Base-by-base conservation (phyloP, 176 grass and related monocot species). In the Juncus effusus region DNA sequence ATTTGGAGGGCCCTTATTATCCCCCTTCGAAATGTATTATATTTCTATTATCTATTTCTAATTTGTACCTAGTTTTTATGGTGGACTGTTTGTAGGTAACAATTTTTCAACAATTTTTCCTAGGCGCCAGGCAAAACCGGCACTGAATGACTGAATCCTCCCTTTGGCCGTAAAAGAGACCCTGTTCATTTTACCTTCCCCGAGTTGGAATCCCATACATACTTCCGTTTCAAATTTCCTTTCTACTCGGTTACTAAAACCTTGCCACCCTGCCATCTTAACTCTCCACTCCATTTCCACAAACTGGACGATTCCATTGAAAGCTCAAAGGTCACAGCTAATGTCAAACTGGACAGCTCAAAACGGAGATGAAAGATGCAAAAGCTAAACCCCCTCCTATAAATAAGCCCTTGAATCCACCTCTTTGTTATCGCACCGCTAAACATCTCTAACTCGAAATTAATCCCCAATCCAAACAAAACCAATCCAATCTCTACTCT, bases 131-230 rank as follows among this genome's bases (percentile, higher is more conserved):
- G 19, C 19, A 28, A 28, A 28, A 28, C 19, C 19, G 1, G 19
- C 19, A 28, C 19, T 28, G 19, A 28, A 28, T 28, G 19, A 28
- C 19, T 28, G 19, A 28, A 28, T 28, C 19, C 19, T 54, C 42
- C 50, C 3, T 38, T 35, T 42, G 40, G 35, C 72, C 72, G 3
- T 63, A 37, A 80, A 81, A 36, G 13, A 57, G 73, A 8, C 63
- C 67, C 54, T 56, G 15, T 85, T 65, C 84, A 87, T 67, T 55
- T 15, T 2, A 41, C 74, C 28, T 13, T 13, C 62, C 36, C 16
- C 65, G 28, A 77, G 71, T 28, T 28, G 19, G 9, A 6, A 47
- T 47, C 9, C 44, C 4, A 47, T 47, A 9, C 44, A 47, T 10
- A 42, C 50, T 66, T 59, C 59, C 54, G 37, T 71, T 74, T 54